Conservation (phyloP, 176 grass and related monocot genomes). For the Carex kokanica region DNA sequence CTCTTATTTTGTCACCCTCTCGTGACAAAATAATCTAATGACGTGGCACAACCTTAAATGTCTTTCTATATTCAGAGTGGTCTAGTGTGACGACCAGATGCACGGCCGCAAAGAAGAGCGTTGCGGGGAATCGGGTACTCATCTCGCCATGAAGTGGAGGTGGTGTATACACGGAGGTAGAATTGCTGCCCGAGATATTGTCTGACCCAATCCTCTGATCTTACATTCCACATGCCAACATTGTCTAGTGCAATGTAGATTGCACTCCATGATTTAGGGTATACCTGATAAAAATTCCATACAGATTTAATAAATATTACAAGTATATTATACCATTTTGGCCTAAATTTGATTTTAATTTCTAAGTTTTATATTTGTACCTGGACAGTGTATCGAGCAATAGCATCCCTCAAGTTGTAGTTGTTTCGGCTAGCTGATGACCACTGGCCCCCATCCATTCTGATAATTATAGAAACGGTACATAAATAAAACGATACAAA, state of each 20-base stretch:
- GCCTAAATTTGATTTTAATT: not conserved
- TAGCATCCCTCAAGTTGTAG: conserved; percentile 73
- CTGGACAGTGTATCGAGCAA: conserved; percentile 81
- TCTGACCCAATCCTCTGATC: conserved; percentile 76
- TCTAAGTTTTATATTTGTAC: conserved; percentile 29
- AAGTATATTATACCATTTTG: not conserved
- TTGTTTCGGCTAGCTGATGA: conserved; percentile 58
- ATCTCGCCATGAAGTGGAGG: conserved; percentile 74
- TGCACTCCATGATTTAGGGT: conserved; percentile 76
- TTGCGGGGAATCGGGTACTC: conserved; percentile 85
- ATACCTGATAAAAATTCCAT: conserved; percentile 51
- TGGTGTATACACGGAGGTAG: conserved; percentile 78
- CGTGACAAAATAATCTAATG: conserved; percentile 43
- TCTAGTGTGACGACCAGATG: conserved; percentile 57
- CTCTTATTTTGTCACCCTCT: conserved; percentile 48
- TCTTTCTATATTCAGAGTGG: conserved; percentile 35
- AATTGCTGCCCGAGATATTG: conserved; percentile 93
- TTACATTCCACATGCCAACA: conserved; percentile 85
- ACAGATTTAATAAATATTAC: not conserved
- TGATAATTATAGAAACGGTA: conserved; percentile 14
- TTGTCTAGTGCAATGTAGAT: conserved; percentile 93
- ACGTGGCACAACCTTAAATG: not conserved
- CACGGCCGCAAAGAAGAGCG: conserved; percentile 77
- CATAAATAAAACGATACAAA: not conserved
- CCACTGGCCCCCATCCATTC: conserved; percentile 90